Base-by-base conservation (phyloP, 345 rosid species). In the Corchorus capsularis region DNA sequence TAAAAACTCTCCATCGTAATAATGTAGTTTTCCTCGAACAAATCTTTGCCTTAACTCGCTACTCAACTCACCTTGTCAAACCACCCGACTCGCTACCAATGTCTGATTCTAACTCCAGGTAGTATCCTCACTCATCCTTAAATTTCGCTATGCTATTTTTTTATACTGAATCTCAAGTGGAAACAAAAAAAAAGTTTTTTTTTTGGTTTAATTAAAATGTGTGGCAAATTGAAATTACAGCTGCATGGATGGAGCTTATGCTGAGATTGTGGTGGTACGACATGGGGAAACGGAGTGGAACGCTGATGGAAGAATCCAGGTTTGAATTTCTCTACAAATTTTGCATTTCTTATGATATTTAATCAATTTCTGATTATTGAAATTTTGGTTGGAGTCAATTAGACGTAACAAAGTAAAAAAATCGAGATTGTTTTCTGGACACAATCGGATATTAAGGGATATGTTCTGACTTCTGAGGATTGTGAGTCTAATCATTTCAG, bases 251-350 rank as follows among this genome's bases (percentile, higher is more conserved):
- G 84, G 46, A 0, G 65, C 68, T 62, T 89, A 69, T 75, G 65
- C 93, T 61, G 96, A 92, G 88, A 86, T 94, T 61, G 66, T 94
- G 71, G 90, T 92, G 52, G 87, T 94, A 13, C 96, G 94, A 71
- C 97, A 94, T 52, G 92, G 97, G 4, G 96, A 94, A 84, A 94
- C 94, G 45, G 88, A 79, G 74, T 94, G 96, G 98, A 94, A 94
- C 72, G 88, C 84, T 2, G 86, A 87, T 54, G 87, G 92, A 82
- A 91, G 85, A 77, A 78, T 92, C 76, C 97, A 91, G 92, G 98
- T 90, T 16, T 22, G 12, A 15, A 22, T 46, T 19, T 57, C 35
- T 8, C 11, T 2, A 52, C 0, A 35, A 52, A 0, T 11, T 10
- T 10, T n/a, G 16, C 8, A 47, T 16, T 6, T 16, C 7, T 59